phyloP scores from a whole-genome alignment of 1,139 yeast genomes.

The Pichia sp. region DNA sequence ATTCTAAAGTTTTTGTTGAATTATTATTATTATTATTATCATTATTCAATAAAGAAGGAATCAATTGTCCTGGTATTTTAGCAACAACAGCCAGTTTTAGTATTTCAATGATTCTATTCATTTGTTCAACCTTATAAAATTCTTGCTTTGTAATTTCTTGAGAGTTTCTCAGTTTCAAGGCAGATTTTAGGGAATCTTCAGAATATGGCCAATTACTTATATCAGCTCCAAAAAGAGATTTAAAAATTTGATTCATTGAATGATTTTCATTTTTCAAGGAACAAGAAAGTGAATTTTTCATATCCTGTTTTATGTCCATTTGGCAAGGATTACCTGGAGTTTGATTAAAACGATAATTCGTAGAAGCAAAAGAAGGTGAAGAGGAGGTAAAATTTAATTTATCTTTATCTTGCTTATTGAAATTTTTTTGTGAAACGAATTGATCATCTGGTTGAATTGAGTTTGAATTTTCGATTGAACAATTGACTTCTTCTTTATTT shows the following conservation, averaged over 20 bases:
- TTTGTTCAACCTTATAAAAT: constrained; percentile 58
- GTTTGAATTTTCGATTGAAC: no score
- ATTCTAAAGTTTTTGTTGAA: not conserved
- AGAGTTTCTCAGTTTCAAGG: constrained; percentile 60
- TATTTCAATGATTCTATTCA: constrained; percentile 54
- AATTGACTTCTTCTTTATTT: no score
- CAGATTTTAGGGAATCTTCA: constrained; percentile 56
- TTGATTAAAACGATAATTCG: no score
- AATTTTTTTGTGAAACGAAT: no score
- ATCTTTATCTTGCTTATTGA: no score
- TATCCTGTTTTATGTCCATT: not conserved
- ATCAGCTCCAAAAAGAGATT: constrained; percentile 46
- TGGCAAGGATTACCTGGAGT: not conserved
- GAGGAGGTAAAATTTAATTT: no score
- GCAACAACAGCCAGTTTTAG: constrained; percentile 55
- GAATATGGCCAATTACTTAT: constrained; percentile 51
- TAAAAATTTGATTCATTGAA: not conserved
- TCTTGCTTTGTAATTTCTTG: constrained; percentile 85
- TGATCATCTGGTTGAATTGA: no score
- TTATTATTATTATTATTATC: not conserved
- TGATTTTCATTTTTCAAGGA: not conserved
- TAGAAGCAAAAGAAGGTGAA: no score
- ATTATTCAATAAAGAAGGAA: constrained; percentile 53
- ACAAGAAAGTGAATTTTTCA: no score
- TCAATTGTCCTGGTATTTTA: constrained; percentile 59